phyloP scores from a whole-genome alignment of 2,329 filamentous ascomycete genomes.

The Exophiala viscosa region DNA sequence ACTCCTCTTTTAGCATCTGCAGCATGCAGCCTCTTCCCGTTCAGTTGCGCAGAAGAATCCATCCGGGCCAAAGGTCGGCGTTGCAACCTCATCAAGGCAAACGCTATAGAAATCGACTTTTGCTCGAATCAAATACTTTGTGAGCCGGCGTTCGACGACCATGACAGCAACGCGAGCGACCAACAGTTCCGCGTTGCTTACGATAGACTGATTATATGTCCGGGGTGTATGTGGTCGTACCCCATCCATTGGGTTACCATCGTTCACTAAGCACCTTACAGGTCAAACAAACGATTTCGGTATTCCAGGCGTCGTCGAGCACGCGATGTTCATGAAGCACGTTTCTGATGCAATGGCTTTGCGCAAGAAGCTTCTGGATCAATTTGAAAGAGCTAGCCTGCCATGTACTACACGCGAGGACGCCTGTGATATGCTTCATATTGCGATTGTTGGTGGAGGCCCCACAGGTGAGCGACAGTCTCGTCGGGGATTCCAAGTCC shows the following conservation, averaged over 20 bases:
- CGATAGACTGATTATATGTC: slow-evolving; percentile 41
- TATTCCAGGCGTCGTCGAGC: slow-evolving; percentile 10
- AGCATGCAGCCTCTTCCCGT: slow-evolving; percentile 44
- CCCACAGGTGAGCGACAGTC: slow-evolving; percentile 33
- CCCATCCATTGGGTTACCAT: not conserved
- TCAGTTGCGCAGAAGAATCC: slow-evolving; percentile 44
- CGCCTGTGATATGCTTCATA: slow-evolving; percentile 30
- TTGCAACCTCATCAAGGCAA: slow-evolving; percentile 39
- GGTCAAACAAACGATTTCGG: slow-evolving; percentile 30
- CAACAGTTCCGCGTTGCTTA: slow-evolving; percentile 37
- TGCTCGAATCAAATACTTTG: slow-evolving; percentile 34
- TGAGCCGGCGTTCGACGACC: slow-evolving; percentile 33
- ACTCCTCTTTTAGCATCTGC: slow-evolving; percentile 46
- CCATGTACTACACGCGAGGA: slow-evolving; percentile 1
- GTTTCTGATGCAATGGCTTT: slow-evolving; percentile 13
- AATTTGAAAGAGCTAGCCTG: slow-evolving; percentile 13
- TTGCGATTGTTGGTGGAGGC: slow-evolving; percentile 41
- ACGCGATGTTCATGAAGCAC: slow-evolving; percentile 16
- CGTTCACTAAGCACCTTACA: not conserved
- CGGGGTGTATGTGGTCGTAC: slow-evolving; percentile 34
- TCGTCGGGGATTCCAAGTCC: not conserved
- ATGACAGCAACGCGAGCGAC: slow-evolving; percentile 15
- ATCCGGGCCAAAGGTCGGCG: slow-evolving; percentile 34
- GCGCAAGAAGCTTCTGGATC: slow-evolving; percentile 15
- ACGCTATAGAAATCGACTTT: slow-evolving; percentile 39